Percentiles rank a stretch among this genome's conserved stretches.
These are phyloP conservation scores for Diaporthe ilicicola DNA, from an alignment of 2,329 filamentous ascomycete species.

Conservation along the genomic window DNA sequence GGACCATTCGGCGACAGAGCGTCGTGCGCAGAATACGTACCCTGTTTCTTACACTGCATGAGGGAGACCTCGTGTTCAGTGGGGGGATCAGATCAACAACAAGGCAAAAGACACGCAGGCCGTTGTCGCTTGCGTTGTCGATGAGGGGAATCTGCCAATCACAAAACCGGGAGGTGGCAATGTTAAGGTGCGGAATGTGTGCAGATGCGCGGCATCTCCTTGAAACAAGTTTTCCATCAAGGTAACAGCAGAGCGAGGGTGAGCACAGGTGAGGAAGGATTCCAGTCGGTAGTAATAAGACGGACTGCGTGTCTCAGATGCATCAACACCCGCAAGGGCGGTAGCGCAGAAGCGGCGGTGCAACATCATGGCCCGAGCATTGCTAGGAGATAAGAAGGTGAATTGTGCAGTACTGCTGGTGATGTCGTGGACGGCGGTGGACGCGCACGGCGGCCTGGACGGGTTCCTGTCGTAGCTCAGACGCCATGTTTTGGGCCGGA, in stretches of 20 bases:
- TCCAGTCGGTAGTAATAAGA: slow-evolving; percentile 2
- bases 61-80: slow-evolving; percentile 14
- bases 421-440: not conserved
- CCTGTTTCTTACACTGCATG: slow-evolving; percentile 20
- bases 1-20: slow-evolving; percentile 1
- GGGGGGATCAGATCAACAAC: not conserved
- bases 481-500: slow-evolving; percentile 22
- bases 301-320: slow-evolving; percentile 18
- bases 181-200: slow-evolving; percentile 16
- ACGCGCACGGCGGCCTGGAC: not conserved
- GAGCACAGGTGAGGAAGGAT: slow-evolving; percentile 2
- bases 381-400: not conserved
- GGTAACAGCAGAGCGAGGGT: slow-evolving; percentile 7
- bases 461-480: slow-evolving; percentile 25
- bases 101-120: not conserved
- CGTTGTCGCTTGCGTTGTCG: slow-evolving; percentile 5
- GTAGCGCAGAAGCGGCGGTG: slow-evolving; percentile 19
- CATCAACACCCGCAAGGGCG: slow-evolving; percentile 6
- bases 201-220: slow-evolving; percentile 21
- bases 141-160: slow-evolving; percentile 13
- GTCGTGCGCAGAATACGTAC: not conserved
- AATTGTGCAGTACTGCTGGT: not conserved
- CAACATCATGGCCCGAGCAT: slow-evolving; percentile 22
- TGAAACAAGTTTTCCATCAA: slow-evolving; percentile 23
- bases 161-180: slow-evolving; percentile 5